These are phyloP conservation scores for Sphenostylis stenocarpa DNA, from an alignment of 306 rosid genomes.

Conservation along the genomic window DNA sequence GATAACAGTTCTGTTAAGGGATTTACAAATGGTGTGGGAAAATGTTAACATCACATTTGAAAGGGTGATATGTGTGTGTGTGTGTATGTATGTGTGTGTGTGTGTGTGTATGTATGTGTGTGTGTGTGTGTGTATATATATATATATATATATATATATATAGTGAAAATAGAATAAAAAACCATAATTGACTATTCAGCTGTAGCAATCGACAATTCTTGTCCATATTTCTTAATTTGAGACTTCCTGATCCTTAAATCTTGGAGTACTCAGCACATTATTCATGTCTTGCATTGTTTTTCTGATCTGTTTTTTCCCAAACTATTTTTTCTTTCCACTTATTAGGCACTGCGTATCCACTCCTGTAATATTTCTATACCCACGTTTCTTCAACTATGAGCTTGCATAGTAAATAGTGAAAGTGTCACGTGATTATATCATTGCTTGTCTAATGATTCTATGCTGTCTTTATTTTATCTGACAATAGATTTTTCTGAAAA, in stretches of 20 bases:
- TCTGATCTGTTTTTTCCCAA: background rate
- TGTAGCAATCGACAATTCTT: background rate
- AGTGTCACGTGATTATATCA: background rate
- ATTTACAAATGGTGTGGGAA: background rate
- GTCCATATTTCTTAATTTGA: background rate
- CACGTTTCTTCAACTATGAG: slow-evolving; percentile 13
- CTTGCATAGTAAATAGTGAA: background rate
- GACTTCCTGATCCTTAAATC: slow-evolving; percentile 13
- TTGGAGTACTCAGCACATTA: background rate
- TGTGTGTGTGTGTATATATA: too few species aligned
- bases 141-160: too few species aligned
- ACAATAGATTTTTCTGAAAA: slow-evolving; percentile 1
- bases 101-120: too few species aligned
- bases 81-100: too few species aligned
- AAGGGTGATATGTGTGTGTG: too few species aligned
- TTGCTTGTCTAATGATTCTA: background rate
- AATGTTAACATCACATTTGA: background rate
- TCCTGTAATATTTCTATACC: background rate
- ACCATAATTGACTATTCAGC: too few species aligned
- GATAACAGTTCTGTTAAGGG: background rate
- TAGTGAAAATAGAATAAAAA: too few species aligned
- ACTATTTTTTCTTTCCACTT: background rate
- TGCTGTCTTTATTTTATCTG: background rate
- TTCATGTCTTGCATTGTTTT: background rate
- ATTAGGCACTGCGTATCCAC: background rate